phyloP scores from a whole-genome alignment of 140 eudicot species.

The Bidens hawaiensis region DNA sequence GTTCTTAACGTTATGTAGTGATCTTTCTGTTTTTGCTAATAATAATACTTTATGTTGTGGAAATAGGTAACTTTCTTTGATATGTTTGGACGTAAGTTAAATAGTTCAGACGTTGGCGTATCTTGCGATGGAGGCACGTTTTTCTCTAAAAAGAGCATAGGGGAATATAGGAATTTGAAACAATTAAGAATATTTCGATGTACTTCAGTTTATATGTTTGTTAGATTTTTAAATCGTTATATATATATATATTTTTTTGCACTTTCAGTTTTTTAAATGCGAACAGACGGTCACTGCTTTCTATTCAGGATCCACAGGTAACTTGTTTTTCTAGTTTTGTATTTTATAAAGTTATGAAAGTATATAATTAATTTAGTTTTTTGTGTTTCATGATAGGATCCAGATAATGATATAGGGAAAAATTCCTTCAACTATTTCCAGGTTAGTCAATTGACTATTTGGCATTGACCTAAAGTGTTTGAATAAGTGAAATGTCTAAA shows the following conservation, averaged over 20 bases:
- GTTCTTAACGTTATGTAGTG: too few relatives aligned
- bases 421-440: constrained; percentile 92
- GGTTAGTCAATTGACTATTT: constrained; percentile 29
- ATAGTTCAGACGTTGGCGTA: constrained; percentile 79
- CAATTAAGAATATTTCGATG: background rate
- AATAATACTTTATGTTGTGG: constrained; percentile 9
- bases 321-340: too few relatives aligned
- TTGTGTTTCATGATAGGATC: constrained; percentile 45
- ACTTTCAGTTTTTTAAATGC: constrained; percentile 42
- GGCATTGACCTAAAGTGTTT: constrained; percentile 4
- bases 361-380: constrained; percentile 2
- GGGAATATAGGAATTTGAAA: constrained; percentile 32
- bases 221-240: background rate
- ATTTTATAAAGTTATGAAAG: too few relatives aligned
- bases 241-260: constrained; percentile 10
- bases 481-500: constrained; percentile 5
- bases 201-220: background rate
- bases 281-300: constrained; percentile 48
- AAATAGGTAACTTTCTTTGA: constrained; percentile 85
- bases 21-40: background rate
- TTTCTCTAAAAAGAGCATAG: constrained; percentile 64
- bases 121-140: constrained; percentile 83
- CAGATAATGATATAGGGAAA: constrained; percentile 94
- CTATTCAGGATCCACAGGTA: constrained; percentile 98
- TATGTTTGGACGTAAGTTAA: constrained; percentile 76